A percentile compares a stretch with the other conserved stretches of the same genome.
phyloP scores from a whole-genome alignment of 2,329 filamentous ascomycete species.

The Penicillium sp. region DNA sequence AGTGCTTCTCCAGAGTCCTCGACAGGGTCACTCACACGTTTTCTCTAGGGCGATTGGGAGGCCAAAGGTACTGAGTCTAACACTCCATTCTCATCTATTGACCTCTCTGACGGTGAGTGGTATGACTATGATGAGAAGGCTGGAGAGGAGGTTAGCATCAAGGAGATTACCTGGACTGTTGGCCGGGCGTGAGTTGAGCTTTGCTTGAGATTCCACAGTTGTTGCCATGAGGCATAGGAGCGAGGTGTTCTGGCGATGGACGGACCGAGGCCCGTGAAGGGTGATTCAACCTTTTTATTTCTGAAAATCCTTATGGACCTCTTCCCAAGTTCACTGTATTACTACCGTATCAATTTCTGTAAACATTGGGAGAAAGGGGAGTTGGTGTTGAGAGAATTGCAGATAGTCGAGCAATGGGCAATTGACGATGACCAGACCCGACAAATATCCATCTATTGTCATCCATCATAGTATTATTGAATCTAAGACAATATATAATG shows the following conservation, averaged over 20 bases:
- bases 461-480: neutral
- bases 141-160: conserved; percentile 85
- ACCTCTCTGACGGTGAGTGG: conserved; percentile 88
- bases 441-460: neutral
- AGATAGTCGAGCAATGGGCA: neutral
- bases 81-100: conserved; percentile 76
- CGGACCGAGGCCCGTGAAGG: neutral
- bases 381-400: neutral
- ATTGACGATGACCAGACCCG: neutral
- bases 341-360: neutral
- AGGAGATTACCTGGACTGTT: conserved; percentile 83
- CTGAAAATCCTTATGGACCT: neutral
- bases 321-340: neutral
- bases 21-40: neutral
- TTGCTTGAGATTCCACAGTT: neutral
- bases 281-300: neutral
- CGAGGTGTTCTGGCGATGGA: neutral
- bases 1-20: conserved; percentile 19
- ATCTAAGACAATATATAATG: neutral
- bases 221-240: neutral
- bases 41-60: conserved; percentile 74
- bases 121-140: conserved; percentile 97
- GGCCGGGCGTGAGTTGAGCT: conserved; percentile 55
- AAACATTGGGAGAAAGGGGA: neutral
- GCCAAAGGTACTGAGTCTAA: conserved; percentile 74